Conservation (phyloP, 169 alveolate genomes). For the Cryptosporidium bovis region DNA sequence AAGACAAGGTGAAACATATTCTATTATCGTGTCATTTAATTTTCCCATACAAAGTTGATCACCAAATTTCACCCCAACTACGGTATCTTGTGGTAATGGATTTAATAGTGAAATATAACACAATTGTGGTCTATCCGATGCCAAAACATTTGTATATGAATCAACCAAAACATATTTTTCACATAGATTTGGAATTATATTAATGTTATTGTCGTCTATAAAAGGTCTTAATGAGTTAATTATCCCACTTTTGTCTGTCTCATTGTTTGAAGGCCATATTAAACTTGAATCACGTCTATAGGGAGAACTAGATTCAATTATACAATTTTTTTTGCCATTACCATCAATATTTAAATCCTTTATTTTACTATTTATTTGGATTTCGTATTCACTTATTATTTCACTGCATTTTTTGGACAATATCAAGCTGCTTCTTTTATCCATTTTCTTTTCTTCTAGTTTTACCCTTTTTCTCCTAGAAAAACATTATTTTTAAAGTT, state of each 20-base stretch:
- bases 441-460: no score
- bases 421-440: neutral
- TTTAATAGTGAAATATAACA: constrained; percentile 40
- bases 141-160: constrained; percentile 38
- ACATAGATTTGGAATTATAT: constrained; percentile 14
- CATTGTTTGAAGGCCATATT: constrained; percentile 20
- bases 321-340: constrained; percentile 2
- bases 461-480: neutral
- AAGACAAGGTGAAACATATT: constrained; percentile 50
- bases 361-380: neutral
- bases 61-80: constrained; percentile 61
- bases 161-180: constrained; percentile 46
- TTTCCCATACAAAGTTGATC: constrained; percentile 46
- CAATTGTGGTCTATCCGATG: constrained; percentile 34
- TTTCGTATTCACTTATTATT: constrained; percentile 46
- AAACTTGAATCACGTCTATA: constrained; percentile 43
- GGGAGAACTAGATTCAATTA: constrained; percentile 23
- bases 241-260: neutral
- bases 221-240: neutral
- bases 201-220: constrained; percentile 11
- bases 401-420: constrained; percentile 43
- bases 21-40: constrained; percentile 45
- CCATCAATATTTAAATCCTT: neutral
- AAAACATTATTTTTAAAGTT: neutral
- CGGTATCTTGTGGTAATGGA: constrained; percentile 44